Evolutionary conservation across 2,329 filamentous ascomycete genomes (phyloP).

Genomic region (Fusarium pseudograminearum): DNA sequence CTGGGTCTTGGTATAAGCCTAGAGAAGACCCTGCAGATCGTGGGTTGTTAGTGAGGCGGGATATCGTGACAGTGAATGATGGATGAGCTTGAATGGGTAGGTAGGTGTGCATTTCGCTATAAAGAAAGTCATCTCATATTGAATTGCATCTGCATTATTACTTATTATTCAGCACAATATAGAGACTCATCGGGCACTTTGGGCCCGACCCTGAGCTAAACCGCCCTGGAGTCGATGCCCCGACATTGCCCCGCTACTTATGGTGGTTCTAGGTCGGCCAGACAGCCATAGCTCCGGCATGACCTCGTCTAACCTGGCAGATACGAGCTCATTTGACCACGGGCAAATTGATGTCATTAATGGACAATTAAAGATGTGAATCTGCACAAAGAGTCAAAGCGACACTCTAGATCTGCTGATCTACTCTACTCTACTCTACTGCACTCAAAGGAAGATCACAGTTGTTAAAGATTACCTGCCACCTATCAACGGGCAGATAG

Average conservation of each 20-base stretch:
- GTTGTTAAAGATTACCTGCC: neutral
- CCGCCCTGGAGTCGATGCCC: slow-evolving; percentile 4
- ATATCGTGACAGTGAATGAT: neutral
- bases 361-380: neutral
- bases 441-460: neutral
- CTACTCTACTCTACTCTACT: neutral
- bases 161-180: slow-evolving; percentile 4
- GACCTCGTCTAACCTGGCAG: slow-evolving; percentile 20
- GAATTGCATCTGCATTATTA: neutral
- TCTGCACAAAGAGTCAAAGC: neutral
- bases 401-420: neutral
- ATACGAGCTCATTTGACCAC: slow-evolving; percentile 30
- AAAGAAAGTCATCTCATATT: neutral
- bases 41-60: neutral
- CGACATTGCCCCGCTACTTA: slow-evolving; percentile 5
- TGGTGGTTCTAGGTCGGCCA: neutral
- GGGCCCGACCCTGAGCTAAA: slow-evolving; percentile 25
- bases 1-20: neutral
- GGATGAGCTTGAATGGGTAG: neutral
- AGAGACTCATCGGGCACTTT: slow-evolving; percentile 25
- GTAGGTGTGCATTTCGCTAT: neutral
- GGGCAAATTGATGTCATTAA: slow-evolving; percentile 40
- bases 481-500: neutral
- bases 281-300: slow-evolving; percentile 13
- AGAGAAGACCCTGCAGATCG: slow-evolving; percentile 7